These are phyloP conservation scores for Microdochium trichocladiopsis DNA, from an alignment of 2,329 filamentous ascomycete genomes.

Conservation along the genomic window DNA sequence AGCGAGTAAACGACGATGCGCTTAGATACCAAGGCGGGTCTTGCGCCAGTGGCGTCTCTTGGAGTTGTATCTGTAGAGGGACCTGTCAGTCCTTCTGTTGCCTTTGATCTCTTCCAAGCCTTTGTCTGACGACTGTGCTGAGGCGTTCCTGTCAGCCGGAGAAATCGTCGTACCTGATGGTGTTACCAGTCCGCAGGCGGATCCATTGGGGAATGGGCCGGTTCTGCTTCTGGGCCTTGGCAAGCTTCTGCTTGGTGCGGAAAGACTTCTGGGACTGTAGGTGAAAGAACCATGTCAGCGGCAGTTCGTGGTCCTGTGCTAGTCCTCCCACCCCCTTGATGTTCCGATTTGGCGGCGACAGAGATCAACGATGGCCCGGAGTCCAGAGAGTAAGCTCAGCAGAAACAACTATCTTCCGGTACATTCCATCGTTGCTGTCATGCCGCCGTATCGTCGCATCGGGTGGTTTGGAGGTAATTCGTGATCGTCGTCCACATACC, in stretches of 20 bases:
- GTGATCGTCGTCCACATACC: slow-evolving; percentile 21
- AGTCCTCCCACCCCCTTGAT: not conserved
- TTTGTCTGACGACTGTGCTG: no score
- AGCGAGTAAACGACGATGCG: slow-evolving; percentile 39
- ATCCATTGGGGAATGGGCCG: slow-evolving; percentile 99
- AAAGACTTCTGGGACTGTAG: slow-evolving; percentile 97
- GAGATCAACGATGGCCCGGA: not conserved
- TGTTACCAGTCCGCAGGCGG: slow-evolving; percentile 95
- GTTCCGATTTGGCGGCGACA: no score
- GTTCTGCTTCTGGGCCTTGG: slow-evolving; percentile 99
- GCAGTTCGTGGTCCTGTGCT: not conserved
- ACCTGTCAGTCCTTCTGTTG: slow-evolving; percentile 8
- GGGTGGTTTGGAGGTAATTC: slow-evolving; percentile 17
- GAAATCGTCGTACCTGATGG: slow-evolving; percentile 77
- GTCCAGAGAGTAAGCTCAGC: not conserved
- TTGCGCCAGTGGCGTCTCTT: slow-evolving; percentile 99
- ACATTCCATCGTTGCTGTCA: not conserved
- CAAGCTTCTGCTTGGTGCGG: slow-evolving; percentile 99
- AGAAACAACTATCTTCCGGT: not conserved
- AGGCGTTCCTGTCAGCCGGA: no score
- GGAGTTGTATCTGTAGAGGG: slow-evolving; percentile 81
- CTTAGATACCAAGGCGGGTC: slow-evolving; percentile 98
- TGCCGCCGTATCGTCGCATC: not conserved
- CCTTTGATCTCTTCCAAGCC: not conserved
- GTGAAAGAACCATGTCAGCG: slow-evolving; percentile 10